phyloP scores from a whole-genome alignment of 805 yeast genomes.

The Cyberlindnera galapagoensis region DNA sequence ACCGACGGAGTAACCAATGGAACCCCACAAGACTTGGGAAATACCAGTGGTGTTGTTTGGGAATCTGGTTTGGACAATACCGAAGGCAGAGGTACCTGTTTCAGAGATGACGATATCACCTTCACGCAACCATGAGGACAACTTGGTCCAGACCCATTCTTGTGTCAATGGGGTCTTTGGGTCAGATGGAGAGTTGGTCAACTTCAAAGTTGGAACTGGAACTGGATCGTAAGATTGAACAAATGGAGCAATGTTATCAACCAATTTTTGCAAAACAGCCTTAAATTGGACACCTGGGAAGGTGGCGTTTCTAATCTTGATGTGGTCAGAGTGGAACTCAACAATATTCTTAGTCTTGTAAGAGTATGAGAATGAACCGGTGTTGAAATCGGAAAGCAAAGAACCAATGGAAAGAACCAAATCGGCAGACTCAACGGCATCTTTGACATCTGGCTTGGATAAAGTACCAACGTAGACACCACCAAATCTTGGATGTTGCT shows the following conservation, averaged over 20 bases:
- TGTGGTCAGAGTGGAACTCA: conserved; percentile 74
- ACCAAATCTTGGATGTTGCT: conserved; percentile 64
- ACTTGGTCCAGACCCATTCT: conserved; percentile 63
- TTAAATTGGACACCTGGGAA: conserved; percentile 73
- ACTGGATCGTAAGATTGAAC: conserved; percentile 41
- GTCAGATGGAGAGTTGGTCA: conserved; percentile 38
- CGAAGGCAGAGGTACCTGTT: conserved; percentile 73
- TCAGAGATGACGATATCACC: conserved; percentile 66
- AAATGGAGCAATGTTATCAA: conserved; percentile 31
- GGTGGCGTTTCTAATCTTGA: conserved; percentile 61
- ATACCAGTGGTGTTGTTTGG: conserved; percentile 58
- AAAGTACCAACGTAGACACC: conserved; percentile 86
- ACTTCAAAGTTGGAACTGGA: conserved; percentile 48
- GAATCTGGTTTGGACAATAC: conserved; percentile 60
- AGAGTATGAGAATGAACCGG: conserved; percentile 78
- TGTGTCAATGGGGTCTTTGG: conserved; percentile 46
- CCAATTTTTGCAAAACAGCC: conserved; percentile 39
- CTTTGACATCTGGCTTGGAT: conserved; percentile 65
- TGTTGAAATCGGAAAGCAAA: conserved; percentile 80
- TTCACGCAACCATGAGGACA: conserved; percentile 54
- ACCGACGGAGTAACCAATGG: conserved; percentile 67
- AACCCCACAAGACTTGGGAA: conserved; percentile 73
- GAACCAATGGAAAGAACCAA: conserved; percentile 77
- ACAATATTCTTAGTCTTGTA: conserved; percentile 69
- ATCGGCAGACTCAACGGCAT: conserved; percentile 68